phyloP scores from a whole-genome alignment of 345 rosid species.

The Eutrema yunnanense region DNA sequence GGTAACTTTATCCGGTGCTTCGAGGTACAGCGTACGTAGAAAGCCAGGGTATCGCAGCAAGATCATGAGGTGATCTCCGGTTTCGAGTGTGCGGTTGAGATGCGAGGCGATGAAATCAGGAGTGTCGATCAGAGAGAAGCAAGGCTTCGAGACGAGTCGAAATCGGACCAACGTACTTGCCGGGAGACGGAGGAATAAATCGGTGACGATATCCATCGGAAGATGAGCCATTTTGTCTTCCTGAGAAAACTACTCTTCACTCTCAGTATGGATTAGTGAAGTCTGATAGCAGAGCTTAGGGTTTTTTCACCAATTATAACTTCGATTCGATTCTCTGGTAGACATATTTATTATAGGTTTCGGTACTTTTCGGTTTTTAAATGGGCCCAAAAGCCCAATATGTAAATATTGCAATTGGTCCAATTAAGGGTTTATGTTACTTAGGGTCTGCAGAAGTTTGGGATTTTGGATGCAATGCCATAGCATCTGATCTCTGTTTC shows the following conservation, averaged over 20 bases:
- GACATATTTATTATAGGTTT: too few species aligned
- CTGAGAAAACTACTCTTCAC: not conserved
- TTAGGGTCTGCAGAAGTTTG: too few species aligned
- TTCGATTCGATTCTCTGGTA: too few species aligned
- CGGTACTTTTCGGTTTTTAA: too few species aligned
- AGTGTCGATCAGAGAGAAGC: constrained; percentile 34
- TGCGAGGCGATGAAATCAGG: constrained; percentile 38
- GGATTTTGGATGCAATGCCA: too few species aligned
- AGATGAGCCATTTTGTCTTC: constrained; percentile 18
- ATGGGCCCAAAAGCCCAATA: too few species aligned
- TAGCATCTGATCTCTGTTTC: too few species aligned
- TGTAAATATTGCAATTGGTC: too few species aligned
- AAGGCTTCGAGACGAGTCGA: constrained; percentile 32
- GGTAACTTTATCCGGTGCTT: constrained; percentile 17
- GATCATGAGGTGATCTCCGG: constrained; percentile 25
- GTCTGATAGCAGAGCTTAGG: not conserved
- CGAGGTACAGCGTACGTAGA: constrained; percentile 29
- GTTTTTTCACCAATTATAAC: too few species aligned
- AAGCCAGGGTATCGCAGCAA: constrained; percentile 25
- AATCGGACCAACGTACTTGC: constrained; percentile 32
- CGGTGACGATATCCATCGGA: constrained; percentile 37
- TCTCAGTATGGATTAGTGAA: too few species aligned
- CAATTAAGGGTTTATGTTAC: too few species aligned
- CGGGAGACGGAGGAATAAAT: constrained; percentile 34
- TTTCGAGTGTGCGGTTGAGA: constrained; percentile 23